Percentiles rank a stretch among this genome's conserved stretches.
Evolutionary conservation across 768 basidiomycete genomes (phyloP).

Genomic region (Lentinula lateritia): DNA sequence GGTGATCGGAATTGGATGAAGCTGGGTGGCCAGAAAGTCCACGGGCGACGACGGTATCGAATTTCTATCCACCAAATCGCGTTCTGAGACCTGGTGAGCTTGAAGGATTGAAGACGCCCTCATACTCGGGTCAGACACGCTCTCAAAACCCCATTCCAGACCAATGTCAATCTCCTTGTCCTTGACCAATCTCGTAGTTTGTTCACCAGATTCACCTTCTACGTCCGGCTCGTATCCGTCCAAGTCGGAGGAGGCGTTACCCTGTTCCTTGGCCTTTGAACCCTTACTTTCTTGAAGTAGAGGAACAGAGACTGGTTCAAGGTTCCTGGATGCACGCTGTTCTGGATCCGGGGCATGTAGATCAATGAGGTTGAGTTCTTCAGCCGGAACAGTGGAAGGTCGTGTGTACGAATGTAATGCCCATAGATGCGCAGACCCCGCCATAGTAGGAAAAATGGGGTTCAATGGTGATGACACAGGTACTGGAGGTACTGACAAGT

Average conservation of each 20-base stretch:
- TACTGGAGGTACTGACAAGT: background rate
- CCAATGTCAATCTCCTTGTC: conserved; percentile 5
- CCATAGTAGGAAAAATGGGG: background rate
- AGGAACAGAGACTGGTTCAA: background rate
- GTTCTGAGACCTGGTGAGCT: background rate
- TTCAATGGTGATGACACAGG: background rate
- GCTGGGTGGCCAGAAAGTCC: background rate
- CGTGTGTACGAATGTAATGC: background rate
- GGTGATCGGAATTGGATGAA: background rate
- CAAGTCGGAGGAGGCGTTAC: background rate
- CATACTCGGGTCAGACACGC: background rate
- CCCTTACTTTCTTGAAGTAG: background rate
- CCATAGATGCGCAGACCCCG: background rate
- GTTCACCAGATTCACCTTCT: background rate
- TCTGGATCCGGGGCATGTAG: background rate
- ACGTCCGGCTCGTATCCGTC: background rate
- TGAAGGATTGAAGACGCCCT: background rate
- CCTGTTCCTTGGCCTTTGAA: background rate
- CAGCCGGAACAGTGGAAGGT: background rate
- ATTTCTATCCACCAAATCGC: background rate
- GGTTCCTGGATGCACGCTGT: background rate
- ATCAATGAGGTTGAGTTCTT: conserved; percentile 4
- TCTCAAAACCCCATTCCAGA: conserved; percentile 2
- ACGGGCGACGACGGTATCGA: background rate
- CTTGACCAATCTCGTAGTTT: background rate